Evolutionary conservation across 257 asterid genomes (phyloP).

Genomic region (Gardenia jasminoides): DNA sequence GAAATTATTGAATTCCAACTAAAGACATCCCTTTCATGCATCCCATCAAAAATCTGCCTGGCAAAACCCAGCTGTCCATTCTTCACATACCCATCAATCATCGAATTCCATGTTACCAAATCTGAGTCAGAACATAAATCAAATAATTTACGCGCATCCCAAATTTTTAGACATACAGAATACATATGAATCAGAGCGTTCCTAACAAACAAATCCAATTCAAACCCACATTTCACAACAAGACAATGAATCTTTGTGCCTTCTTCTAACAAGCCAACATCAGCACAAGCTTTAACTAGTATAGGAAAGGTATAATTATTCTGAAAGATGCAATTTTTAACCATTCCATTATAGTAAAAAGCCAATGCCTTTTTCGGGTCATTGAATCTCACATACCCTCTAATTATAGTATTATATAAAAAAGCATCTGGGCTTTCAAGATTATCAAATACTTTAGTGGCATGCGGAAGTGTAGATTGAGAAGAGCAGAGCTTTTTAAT

Average conservation of each 20-base stretch:
- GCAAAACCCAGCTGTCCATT: conserved; percentile 31
- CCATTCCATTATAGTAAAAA: conserved; percentile 31
- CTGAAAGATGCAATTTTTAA: conserved; percentile 28
- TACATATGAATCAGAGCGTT: conserved; percentile 34
- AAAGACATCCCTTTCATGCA: conserved; percentile 32
- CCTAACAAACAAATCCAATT: conserved; percentile 33
- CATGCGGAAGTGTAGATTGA: conserved; percentile 8
- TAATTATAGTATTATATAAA: conserved; percentile 34
- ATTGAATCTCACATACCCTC: conserved; percentile 25
- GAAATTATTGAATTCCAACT: conserved; percentile 46
- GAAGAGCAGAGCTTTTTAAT: conserved; percentile 35
- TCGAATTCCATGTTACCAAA: conserved; percentile 41
- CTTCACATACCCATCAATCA: conserved; percentile 38
- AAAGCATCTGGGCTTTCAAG: conserved; percentile 42
- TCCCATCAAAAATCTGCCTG: conserved; percentile 28
- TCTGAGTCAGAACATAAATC: conserved; percentile 32
- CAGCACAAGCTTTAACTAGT: conserved; percentile 38
- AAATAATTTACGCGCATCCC: conserved; percentile 36
- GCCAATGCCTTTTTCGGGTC: conserved; percentile 26
- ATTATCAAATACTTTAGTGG: conserved; percentile 24
- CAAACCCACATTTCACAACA: conserved; percentile 34
- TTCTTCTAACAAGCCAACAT: conserved; percentile 22
- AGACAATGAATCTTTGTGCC: conserved; percentile 31
- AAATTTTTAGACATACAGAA: conserved; percentile 16
- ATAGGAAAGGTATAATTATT: conserved; percentile 38